phyloP scores from a whole-genome alignment of 2,329 filamentous ascomycete species.

The Paradendryphiella salina region DNA sequence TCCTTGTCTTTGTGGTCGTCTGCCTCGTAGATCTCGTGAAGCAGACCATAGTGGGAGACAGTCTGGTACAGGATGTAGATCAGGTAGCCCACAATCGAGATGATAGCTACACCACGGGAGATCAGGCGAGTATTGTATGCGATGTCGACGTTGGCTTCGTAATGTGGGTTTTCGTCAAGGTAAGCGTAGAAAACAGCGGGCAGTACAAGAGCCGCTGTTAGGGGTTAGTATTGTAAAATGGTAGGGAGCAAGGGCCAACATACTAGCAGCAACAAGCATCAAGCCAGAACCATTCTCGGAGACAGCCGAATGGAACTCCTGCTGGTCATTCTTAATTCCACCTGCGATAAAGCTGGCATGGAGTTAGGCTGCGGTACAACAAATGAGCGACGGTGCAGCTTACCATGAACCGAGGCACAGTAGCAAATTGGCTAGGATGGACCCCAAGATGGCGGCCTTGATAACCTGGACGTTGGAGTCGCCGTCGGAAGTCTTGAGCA shows the following conservation, averaged over 20 bases:
- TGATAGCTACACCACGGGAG: slow-evolving; percentile 70
- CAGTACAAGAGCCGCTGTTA: slow-evolving; percentile 53
- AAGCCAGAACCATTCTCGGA: slow-evolving; percentile 79
- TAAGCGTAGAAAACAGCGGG: slow-evolving; percentile 59
- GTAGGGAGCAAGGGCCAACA: slow-evolving; percentile 14
- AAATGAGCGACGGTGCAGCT: background rate
- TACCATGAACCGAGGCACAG: slow-evolving; percentile 74
- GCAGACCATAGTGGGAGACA: slow-evolving; percentile 75
- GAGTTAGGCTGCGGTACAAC: background rate
- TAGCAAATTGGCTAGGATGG: slow-evolving; percentile 78
- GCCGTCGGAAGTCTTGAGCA: slow-evolving; percentile 58
- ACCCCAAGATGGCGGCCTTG: slow-evolving; percentile 80
- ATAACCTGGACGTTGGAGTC: slow-evolving; percentile 66
- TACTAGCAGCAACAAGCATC: slow-evolving; percentile 73
- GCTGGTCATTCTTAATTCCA: slow-evolving; percentile 68
- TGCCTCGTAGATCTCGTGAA: slow-evolving; percentile 70
- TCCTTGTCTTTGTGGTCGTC: slow-evolving; percentile 72
- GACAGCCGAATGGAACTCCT: slow-evolving; percentile 73
- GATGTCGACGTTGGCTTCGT: slow-evolving; percentile 54
- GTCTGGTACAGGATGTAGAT: slow-evolving; percentile 70
- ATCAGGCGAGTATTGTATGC: slow-evolving; percentile 62
- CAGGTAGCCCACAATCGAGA: slow-evolving; percentile 69
- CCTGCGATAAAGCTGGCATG: slow-evolving; percentile 67
- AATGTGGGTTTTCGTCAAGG: slow-evolving; percentile 33
- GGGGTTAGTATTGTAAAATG: slow-evolving; percentile 11